Evolutionary conservation across 169 alveolate species (phyloP).

Genomic region (Cryptosporidium parvum): DNA sequence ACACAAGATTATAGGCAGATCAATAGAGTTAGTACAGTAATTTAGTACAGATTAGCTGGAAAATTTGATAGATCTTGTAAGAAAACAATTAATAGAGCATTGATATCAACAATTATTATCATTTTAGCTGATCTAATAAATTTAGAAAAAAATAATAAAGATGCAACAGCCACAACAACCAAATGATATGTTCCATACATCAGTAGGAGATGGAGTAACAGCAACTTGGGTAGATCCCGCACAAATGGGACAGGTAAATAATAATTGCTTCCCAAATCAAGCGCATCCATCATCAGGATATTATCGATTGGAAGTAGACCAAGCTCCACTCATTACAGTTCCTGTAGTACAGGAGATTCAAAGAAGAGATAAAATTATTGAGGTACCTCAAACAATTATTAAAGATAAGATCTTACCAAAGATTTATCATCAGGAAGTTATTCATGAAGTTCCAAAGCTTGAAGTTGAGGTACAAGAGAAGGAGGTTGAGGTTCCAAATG

Average conservation of each 20-base stretch:
- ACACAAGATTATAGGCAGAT: background rate
- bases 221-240: conserved; percentile 74
- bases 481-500: conserved; percentile 81
- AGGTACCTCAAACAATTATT: conserved; percentile 84
- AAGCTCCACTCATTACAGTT: conserved; percentile 85
- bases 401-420: conserved; percentile 86
- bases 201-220: conserved; percentile 71
- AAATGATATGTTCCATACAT: conserved; percentile 29
- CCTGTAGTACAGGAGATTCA: conserved; percentile 88
- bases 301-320: conserved; percentile 85
- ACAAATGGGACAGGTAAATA: conserved; percentile 45
- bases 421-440: conserved; percentile 84
- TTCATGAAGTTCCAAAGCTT: conserved; percentile 87
- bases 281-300: conserved; percentile 50
- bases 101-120: background rate
- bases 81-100: background rate
- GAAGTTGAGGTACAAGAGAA: conserved; percentile 84
- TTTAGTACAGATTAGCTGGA: background rate
- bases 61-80: background rate
- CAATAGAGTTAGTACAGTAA: background rate
- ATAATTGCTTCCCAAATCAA: conserved; percentile 30
- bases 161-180: conserved; percentile 63
- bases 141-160: background rate
- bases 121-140: background rate
- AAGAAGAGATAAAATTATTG: conserved; percentile 86